These are phyloP conservation scores for Cercophora scortea DNA, from an alignment of 495 filamentous ascomycete genomes.

Conservation along the genomic window DNA sequence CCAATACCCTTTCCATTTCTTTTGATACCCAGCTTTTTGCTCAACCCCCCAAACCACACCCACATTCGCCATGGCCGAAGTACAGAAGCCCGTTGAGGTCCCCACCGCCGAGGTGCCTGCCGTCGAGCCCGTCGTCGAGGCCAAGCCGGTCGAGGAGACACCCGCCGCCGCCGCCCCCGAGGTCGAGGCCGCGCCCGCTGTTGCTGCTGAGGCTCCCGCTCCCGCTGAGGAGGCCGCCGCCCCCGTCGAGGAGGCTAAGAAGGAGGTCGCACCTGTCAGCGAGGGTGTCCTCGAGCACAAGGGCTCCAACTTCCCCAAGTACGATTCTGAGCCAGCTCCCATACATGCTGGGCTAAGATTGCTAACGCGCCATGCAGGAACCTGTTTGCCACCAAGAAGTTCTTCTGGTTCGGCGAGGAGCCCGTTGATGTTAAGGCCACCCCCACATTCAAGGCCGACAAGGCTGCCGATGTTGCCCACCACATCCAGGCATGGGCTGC, in stretches of 20 bases:
- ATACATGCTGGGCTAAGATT: neutral
- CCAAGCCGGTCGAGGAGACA: constrained; percentile 32
- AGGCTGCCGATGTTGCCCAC: constrained; percentile 67
- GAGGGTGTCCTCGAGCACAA: constrained; percentile 82
- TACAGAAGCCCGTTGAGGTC: constrained; percentile 37
- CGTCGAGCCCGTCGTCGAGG: constrained; percentile 36
- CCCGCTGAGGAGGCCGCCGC: constrained; percentile 36
- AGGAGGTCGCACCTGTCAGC: constrained; percentile 50
- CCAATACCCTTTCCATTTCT: constrained; percentile 37
- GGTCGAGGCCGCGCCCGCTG: constrained; percentile 28
- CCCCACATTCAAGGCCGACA: constrained; percentile 71
- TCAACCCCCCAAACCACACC: neutral
- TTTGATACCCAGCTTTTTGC: constrained; percentile 28
- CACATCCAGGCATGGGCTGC: constrained; percentile 78
- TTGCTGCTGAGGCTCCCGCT: constrained; percentile 36
- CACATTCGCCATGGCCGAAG: constrained; percentile 39
- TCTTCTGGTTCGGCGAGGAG: constrained; percentile 91
- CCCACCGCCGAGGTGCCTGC: constrained; percentile 37
- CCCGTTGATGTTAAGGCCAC: constrained; percentile 69
- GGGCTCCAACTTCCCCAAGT: constrained; percentile 78
- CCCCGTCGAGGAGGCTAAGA: constrained; percentile 42
- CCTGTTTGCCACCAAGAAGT: constrained; percentile 39
- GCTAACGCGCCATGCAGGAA: constrained; percentile 29
- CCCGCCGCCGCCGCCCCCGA: constrained; percentile 19
- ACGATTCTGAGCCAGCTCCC: constrained; percentile 29